Evolutionary conservation across 148 eudicot genomes (phyloP).

Genomic region (Rheum nobile): DNA sequence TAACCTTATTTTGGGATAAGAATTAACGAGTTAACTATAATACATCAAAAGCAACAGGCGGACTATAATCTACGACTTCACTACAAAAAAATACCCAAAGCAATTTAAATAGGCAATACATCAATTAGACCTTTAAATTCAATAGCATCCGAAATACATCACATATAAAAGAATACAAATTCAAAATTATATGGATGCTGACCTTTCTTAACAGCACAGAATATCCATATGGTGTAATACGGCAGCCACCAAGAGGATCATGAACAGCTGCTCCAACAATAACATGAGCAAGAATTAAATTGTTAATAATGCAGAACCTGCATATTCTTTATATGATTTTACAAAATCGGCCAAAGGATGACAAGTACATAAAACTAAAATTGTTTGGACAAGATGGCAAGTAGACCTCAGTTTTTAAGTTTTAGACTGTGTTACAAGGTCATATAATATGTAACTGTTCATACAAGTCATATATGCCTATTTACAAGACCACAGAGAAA

Average conservation of each 20-base stretch:
- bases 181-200: slow-evolving; percentile 5
- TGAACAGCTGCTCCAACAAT: slow-evolving; percentile 48
- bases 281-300: slow-evolving; percentile 3
- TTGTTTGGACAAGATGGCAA: background rate
- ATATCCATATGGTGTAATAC: slow-evolving; percentile 80
- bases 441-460: background rate
- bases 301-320: background rate
- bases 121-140: background rate
- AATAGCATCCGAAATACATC: background rate
- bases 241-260: slow-evolving; percentile 98
- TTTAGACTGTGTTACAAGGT: background rate
- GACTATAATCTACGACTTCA: background rate
- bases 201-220: slow-evolving; percentile 82
- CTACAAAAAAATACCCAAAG: background rate
- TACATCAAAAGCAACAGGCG: background rate
- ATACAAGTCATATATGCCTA: background rate
- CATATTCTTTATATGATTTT: background rate
- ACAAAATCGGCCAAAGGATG: background rate
- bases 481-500: background rate
- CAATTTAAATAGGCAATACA: background rate
- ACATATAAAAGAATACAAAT: background rate
- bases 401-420: background rate
- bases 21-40: background rate
- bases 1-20: background rate
- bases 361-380: background rate